Base-by-base conservation (phyloP, 2,329 filamentous ascomycete genomes). In the Periglandula ipomoeae region DNA sequence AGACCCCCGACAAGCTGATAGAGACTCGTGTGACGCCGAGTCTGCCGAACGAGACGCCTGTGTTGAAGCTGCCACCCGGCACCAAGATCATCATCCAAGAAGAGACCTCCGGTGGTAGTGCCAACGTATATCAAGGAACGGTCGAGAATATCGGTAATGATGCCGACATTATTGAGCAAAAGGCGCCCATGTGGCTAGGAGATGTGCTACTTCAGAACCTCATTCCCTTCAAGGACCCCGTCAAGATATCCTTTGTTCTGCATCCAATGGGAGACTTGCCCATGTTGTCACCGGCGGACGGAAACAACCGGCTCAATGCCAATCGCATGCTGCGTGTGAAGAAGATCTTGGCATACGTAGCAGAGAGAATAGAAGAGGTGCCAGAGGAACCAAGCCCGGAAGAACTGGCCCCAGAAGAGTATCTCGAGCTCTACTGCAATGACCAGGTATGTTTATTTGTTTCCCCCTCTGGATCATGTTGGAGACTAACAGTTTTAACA, bases 241-340 rank as follows among this genome's bases (percentile, higher is more conserved):
- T 91, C 57, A 98, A 98, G 73, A 84, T 97, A n/a, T 90, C 88
- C 3, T 98, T 98, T 61, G 79, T 95, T 15, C 74, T 98, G 22
- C 81, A 93, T 57, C 90, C 93, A 0, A 76, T 87, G 58, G 84
- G 88, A 55, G 69, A 76, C 23, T 70, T 97, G 46, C 89, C 89
- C 1, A 78, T 76, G 48, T 85, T 96, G 44, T 79, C 85, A 27
- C 79, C 82, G 22, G 68, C 81, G 4, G 89, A 95, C 61, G 85
- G 84, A 46, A 95, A 91, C 65, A 91, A 90, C 56, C 84, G 93
- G 22, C 75, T 98, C 46, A 98, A 97, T 63, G 93, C 93, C 10
- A 98, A 97, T 62, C 81, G 91, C 48, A 97, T 98, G 93, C 75
- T 98, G 45, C 81, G 93, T 42, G 89, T 94, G 3, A 91, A 89